phyloP scores from a whole-genome alignment of 371 early-diverging fungal genomes.

The Funneliformis caledonium region DNA sequence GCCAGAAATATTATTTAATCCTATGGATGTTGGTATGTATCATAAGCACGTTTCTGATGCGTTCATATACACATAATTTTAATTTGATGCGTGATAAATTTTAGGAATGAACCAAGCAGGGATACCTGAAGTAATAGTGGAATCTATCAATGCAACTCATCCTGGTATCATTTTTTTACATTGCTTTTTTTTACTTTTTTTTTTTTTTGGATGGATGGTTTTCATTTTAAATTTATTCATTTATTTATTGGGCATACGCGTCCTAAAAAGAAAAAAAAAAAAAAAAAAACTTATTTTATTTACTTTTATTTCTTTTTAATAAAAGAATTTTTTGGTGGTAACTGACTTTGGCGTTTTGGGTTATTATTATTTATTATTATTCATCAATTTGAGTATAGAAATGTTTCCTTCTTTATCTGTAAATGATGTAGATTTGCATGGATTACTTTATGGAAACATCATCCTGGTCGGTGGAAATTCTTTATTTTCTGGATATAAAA shows the following conservation, averaged over 20 bases:
- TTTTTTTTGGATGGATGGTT: conserved; percentile 1
- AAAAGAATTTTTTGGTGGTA: conserved; percentile 34
- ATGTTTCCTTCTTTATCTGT: conserved; percentile 8
- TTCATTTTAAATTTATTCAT: not conserved
- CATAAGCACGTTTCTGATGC: not conserved
- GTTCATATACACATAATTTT: not conserved
- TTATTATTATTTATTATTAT: not conserved
- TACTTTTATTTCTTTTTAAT: conserved; percentile 3
- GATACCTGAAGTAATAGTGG: conserved; percentile 74
- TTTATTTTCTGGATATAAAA: conserved; percentile 66
- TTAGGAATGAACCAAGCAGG: conserved; percentile 79
- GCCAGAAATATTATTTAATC: conserved; percentile 84
- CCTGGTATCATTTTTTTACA: conserved; percentile 46
- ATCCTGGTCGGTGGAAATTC: conserved; percentile 80
- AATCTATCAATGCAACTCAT: conserved; percentile 63
- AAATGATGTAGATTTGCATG: conserved; percentile 57
- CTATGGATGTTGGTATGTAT: conserved; percentile 74
- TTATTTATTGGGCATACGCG: not conserved
- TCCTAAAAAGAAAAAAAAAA: not conserved
- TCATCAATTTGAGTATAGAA: conserved; percentile 40
- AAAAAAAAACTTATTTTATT: no score
- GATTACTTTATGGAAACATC: conserved; percentile 75
- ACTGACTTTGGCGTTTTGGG: not conserved
- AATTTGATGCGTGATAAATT: not conserved
- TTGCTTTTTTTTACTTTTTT: not conserved